These are phyloP conservation scores for Dalbergia cultrata DNA, from an alignment of 306 rosid genomes.

Conservation along the genomic window DNA sequence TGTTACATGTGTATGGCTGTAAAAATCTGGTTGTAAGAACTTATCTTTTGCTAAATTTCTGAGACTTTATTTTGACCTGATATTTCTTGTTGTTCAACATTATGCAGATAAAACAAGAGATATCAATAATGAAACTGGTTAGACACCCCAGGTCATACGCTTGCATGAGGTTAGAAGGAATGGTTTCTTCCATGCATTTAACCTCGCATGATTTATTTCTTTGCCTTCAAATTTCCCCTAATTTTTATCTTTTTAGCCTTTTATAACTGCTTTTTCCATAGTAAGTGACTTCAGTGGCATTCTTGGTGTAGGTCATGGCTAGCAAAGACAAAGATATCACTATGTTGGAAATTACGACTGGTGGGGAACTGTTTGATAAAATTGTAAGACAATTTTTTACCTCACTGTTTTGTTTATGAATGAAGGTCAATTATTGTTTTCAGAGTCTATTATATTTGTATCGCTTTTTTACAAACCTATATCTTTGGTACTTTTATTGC, in stretches of 20 bases:
- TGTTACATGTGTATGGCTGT: too few species aligned
- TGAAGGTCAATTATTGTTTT: neutral
- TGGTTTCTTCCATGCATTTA: slow-evolving; percentile 13
- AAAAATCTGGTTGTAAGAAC: too few species aligned
- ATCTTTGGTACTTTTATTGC: slow-evolving; percentile 1
- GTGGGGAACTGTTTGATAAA: slow-evolving; percentile 77
- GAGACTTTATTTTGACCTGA: neutral
- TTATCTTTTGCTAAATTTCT: neutral
- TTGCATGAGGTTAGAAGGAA: slow-evolving; percentile 70
- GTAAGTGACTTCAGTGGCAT: slow-evolving; percentile 43
- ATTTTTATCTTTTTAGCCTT: neutral
- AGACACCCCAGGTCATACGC: slow-evolving; percentile 82
- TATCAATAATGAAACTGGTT: slow-evolving; percentile 73
- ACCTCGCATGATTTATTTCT: slow-evolving; percentile 2
- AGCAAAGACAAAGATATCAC: slow-evolving; percentile 84
- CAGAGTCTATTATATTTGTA: neutral
- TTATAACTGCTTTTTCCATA: slow-evolving; percentile 19
- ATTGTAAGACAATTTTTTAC: slow-evolving; percentile 62
- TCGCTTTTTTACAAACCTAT: neutral
- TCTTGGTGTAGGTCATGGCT: slow-evolving; percentile 76
- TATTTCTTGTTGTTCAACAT: slow-evolving; percentile 2
- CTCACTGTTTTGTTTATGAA: slow-evolving; percentile 17
- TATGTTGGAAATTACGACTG: slow-evolving; percentile 73
- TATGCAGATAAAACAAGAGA: slow-evolving; percentile 78
- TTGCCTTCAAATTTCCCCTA: neutral